Conservation (phyloP, 2,329 filamentous ascomycete genomes). For the Beauveria sp. region DNA sequence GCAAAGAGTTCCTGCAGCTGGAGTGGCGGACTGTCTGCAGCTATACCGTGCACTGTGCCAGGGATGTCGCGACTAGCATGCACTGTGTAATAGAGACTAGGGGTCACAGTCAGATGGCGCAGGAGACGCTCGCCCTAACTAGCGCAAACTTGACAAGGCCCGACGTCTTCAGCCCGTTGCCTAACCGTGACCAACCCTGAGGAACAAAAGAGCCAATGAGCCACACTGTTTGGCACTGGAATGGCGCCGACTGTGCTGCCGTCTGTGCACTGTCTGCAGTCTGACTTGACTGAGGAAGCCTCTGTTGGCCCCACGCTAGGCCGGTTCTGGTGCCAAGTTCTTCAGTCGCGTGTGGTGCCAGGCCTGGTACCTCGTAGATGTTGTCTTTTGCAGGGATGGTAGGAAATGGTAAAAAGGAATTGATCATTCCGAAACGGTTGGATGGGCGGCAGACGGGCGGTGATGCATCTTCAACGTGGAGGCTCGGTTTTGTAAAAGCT, state of each 20-base stretch:
- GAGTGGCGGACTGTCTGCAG: not conserved
- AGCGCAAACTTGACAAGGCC: not conserved
- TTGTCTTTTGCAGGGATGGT: not conserved
- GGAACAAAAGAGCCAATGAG: not conserved
- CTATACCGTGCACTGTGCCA: not conserved
- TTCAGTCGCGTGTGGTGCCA: not conserved
- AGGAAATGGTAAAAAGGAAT: too few species aligned
- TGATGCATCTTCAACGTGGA: not conserved
- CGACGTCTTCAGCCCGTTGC: conserved; percentile 2
- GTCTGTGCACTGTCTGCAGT: not conserved
- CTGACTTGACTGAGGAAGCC: not conserved
- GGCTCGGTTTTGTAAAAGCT: too few species aligned
- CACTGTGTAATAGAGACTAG: not conserved
- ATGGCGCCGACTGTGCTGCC: conserved; percentile 4
- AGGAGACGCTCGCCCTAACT: not conserved
- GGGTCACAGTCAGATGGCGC: conserved; percentile 4
- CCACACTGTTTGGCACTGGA: conserved; percentile 4
- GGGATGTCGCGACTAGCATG: not conserved
- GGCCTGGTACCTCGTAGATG: not conserved
- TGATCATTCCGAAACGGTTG: too few species aligned
- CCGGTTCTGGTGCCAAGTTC: not conserved
- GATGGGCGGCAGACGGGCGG: not conserved
- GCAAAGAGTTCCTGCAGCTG: not conserved
- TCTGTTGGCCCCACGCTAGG: conserved; percentile 2
- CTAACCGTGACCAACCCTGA: not conserved